These are phyloP conservation scores for Microbotryum scabiosae DNA, from an alignment of 1,284 basidiomycete genomes.

Conservation along the genomic window DNA sequence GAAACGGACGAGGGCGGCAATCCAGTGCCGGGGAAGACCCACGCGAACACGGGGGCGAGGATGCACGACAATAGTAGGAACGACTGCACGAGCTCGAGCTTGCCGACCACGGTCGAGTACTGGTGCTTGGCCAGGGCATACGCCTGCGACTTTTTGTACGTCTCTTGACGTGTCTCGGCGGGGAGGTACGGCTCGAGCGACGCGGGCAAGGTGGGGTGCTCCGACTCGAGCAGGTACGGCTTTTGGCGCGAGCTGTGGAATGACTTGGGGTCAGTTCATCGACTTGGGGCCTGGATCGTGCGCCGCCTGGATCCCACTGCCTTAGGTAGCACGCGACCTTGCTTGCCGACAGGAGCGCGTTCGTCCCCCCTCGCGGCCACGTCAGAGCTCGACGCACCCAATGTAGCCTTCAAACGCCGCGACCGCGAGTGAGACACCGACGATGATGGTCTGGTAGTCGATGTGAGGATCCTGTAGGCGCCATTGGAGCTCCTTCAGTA, in stretches of 20 bases:
- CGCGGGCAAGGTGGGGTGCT: slow-evolving; percentile 19
- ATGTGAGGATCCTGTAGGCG: slow-evolving; percentile 14
- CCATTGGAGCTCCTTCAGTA: slow-evolving; percentile 3
- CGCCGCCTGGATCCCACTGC: no score
- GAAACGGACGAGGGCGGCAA: no score
- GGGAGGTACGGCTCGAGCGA: slow-evolving; percentile 30
- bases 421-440: neutral
- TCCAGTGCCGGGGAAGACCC: slow-evolving; percentile 34
- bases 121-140: slow-evolving; percentile 91
- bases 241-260: slow-evolving; percentile 17
- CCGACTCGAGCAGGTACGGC: slow-evolving; percentile 14
- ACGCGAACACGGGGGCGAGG: slow-evolving; percentile 37
- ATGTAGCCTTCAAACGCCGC: slow-evolving; percentile 19
- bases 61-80: slow-evolving; percentile 47
- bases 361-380: no score
- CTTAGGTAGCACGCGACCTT: neutral
- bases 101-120: slow-evolving; percentile 63
- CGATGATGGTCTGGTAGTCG: slow-evolving; percentile 14
- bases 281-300: no score
- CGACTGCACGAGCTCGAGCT: slow-evolving; percentile 66
- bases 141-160: slow-evolving; percentile 61
- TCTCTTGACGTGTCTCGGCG: slow-evolving; percentile 9
- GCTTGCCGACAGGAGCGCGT: neutral
- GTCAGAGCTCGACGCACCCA: slow-evolving; percentile 5
- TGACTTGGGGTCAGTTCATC: no score